Evolutionary conservation across 2,329 filamentous ascomycete species (phyloP), one percentile per base, ranked within the genome.

Genomic region (Mycogone perniciosa): DNA sequence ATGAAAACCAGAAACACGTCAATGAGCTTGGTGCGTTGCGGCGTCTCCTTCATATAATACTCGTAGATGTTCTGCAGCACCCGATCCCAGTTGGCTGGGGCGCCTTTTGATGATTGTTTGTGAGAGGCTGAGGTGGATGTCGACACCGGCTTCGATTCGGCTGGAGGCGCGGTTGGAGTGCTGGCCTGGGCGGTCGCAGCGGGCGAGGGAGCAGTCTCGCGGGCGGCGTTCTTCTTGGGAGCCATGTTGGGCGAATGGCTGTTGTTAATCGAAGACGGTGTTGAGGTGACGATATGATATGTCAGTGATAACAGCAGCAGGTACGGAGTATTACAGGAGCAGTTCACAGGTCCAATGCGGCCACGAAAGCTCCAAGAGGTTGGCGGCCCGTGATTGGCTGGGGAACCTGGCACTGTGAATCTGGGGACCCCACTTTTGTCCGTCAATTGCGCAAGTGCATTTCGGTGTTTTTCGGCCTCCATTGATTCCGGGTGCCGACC

Each of bases 1-100:
- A 99, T 74, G 68, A 96, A 99, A 4, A 71, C 81, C 81, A 99
- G 84, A 69, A 99, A 99, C 34, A 81, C 80, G 69, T 99, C 93
- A 56, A 97, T 80, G 55, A 99, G 80, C 79, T 95, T 93, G 44
- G 86, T 92, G 56, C 92, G 84, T 77, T 96, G 91, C 43, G 92
- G 84, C 41, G 93, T 99, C 60, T 83, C 79, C 59, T 85, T 74
- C 50, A 85, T 68, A 71, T 99, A 99, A 70, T 89, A 83, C 60
- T 83, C 74, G 79, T 85, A 86, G 59, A 96, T 77, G 64, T 83
- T 84, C 50, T 76, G 61, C 40, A 84, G 73, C 57, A 95, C 87
- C 62, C 85, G 75, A 63, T 75, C 65, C 71, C 75, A 75, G 58
- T 65, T 69, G 54, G 63, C 62, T 49, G 66, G 60, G 56, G 44